Evolutionary conservation across 495 filamentous ascomycete species (phyloP), one percentile per base, ranked within the genome.

Genomic region (Hypoxylon fuscum): DNA sequence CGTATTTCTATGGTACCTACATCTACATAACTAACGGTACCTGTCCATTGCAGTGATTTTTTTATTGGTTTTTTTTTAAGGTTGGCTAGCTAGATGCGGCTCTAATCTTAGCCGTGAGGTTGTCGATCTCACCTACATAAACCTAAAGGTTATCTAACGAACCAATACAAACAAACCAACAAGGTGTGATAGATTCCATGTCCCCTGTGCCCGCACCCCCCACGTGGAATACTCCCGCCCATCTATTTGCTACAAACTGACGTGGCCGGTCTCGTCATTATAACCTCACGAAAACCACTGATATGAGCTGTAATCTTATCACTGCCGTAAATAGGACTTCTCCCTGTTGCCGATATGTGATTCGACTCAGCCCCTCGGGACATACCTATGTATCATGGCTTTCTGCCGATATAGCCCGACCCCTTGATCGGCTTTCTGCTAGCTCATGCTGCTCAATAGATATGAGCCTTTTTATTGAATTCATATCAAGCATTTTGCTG

Each of bases 201-300:
- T n/a, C n/a, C n/a, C n/a, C n/a, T n/a, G n/a, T n/a, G n/a, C n/a
- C n/a, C n/a, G n/a, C n/a, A n/a, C 57, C 63, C 57, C 63, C 63
- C 63, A 66, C 63, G 63, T 61, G 63, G 63, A 61, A 66, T 49
- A 0, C 32, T 57, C 41, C 40, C 41, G 63, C 18, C 27, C 61
- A 53, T 66, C 57, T 66, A 66, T 66, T 66, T 66, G 63, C 63
- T 66, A 61, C 56, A 53, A 48, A 27, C 18, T 35, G 42, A 60
- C 56, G 46, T 56, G 62, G 55, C 40, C 50, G 27, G 40, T 41
- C 45, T 48, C 55, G 62, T 65, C 62, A 55, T 60, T 29, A 46
- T 27, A 55, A 29, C 43, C 40, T 59, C 40, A 56, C 40, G 5
- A 51, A 51, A 48, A 46, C 25, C 7, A 55, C 55, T 23, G 48